phyloP scores from a whole-genome alignment of 495 filamentous ascomycete genomes.

The Cercophora newfieldiana region DNA sequence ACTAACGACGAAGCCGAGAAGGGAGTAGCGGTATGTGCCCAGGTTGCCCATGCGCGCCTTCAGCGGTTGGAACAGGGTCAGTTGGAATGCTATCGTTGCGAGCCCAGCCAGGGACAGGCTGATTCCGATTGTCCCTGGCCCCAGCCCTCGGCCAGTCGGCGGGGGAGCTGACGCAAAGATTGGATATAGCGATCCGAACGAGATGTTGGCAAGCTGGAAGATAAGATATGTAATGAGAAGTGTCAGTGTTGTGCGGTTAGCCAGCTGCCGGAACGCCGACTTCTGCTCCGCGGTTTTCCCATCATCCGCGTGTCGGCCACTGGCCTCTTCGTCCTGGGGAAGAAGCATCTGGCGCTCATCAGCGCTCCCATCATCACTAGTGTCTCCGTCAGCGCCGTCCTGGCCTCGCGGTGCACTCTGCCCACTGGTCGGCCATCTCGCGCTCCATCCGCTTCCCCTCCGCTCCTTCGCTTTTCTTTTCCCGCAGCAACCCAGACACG shows the following conservation, averaged over 20 bases:
- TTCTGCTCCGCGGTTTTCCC: slow-evolving; percentile 37
- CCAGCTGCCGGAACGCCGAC: slow-evolving; percentile 52
- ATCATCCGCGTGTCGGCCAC: slow-evolving; percentile 37
- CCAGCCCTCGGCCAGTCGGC: slow-evolving; percentile 74
- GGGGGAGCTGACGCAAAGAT: slow-evolving; percentile 77
- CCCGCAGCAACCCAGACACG: slow-evolving; percentile 15
- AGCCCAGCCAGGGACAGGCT: slow-evolving; percentile 81
- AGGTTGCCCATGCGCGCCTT: slow-evolving; percentile 83
- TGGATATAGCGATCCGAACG: slow-evolving; percentile 88
- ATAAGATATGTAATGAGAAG: slow-evolving; percentile 80
- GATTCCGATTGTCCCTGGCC: slow-evolving; percentile 79
- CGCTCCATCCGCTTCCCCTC: slow-evolving; percentile 23
- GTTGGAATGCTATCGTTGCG: slow-evolving; percentile 85
- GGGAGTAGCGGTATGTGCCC: slow-evolving; percentile 71
- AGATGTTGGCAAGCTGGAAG: slow-evolving; percentile 85
- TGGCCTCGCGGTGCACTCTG: slow-evolving; percentile 38
- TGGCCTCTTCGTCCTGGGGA: slow-evolving; percentile 3
- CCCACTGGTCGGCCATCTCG: slow-evolving; percentile 28
- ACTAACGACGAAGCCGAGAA: slow-evolving; percentile 79
- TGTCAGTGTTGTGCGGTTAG: slow-evolving; percentile 77
- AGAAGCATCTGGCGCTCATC: slow-evolving; percentile 32
- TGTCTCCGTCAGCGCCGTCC: slow-evolving; percentile 30
- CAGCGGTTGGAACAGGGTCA: slow-evolving; percentile 76
- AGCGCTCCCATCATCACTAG: slow-evolving; percentile 32
- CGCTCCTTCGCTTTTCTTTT: slow-evolving; percentile 6